Base-by-base conservation (phyloP, 495 filamentous ascomycete genomes). In the Aspergillus sclerotiicarbonarius region DNA sequence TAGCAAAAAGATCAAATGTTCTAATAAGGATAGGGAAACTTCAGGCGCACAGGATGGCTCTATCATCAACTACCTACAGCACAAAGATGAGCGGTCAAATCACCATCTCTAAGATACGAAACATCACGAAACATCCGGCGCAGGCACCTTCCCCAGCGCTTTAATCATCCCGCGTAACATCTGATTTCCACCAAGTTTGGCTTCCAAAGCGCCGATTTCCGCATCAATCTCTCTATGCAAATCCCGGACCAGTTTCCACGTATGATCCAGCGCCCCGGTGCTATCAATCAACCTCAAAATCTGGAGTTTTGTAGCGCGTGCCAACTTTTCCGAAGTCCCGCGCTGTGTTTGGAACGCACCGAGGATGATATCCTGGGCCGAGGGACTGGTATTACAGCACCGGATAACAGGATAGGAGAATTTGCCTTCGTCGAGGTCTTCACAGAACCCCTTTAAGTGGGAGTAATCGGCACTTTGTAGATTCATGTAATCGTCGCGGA, bases 381-480 rank as follows among this genome's bases (percentile, higher is more conserved):
- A 6, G 5, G 8, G 16, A 29, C 50, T 33, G 4, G 32, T 31
- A 8, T 31, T 8, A n/a, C 54, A 57, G 30, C 45, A 41, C n/a
- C 18, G 15, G 12, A 76, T 59, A n/a, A 77, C 52, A 5, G 68
- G 63, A 44, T 60, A 67, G 1, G 67, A 72, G 51, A 65, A 67
- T 51, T 76, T 77, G 3, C 67, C 66, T 56, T 78, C 70, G n/a
- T 70, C 67, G 3, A 78, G 62, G 51, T 78, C 74, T 53, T 76
- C 72, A 58, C 76, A 79, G 55, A 82, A 76, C 5, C 83, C 82
- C 46, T 76, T 74, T 18, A 70, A 55, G 21, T 65, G 25, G 3
- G 61, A 45, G 53, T 76, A 72, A 16, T 63, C 46, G 10, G 7
- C 33, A 7, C 56, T 63, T 7, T 53, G 47, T 0, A 76, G 66